Conservation (phyloP, 257 asterid species). For the Solanum paucissectum region DNA sequence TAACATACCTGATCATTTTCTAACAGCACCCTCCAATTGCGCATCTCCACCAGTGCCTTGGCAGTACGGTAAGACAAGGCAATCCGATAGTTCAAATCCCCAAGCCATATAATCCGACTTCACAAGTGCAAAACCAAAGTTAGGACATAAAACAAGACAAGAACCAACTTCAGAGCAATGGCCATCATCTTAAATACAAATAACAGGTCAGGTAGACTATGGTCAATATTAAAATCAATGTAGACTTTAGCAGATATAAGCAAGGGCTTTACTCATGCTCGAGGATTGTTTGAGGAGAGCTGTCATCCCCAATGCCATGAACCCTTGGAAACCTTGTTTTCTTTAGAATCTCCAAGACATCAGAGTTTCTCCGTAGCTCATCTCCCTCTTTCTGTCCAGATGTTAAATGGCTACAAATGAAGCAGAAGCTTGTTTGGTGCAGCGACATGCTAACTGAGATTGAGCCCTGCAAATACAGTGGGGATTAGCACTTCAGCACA, state of each 20-base stretch:
- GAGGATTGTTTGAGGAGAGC: slow-evolving; percentile 85
- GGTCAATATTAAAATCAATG: not conserved
- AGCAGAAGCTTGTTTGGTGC: slow-evolving; percentile 99
- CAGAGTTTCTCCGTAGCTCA: slow-evolving; percentile 86
- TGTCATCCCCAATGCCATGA: slow-evolving; percentile 50
- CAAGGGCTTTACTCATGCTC: slow-evolving; percentile 70
- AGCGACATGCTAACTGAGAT: slow-evolving; percentile 95
- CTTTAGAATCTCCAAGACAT: slow-evolving; percentile 89
- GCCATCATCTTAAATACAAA: not conserved
- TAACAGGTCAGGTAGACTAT: not conserved
- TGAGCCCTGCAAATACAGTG: slow-evolving; percentile 66
- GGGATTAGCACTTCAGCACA: not conserved
- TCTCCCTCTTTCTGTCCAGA: slow-evolving; percentile 99
- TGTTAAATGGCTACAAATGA: slow-evolving; percentile 86
- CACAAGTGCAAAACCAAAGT: slow-evolving; percentile 1
- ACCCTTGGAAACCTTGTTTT: slow-evolving; percentile 95
- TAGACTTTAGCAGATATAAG: not conserved
- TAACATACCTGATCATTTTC: slow-evolving; percentile 88
- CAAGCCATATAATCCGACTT: slow-evolving; percentile 96
- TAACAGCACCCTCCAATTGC: slow-evolving; percentile 83
- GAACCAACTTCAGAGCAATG: not conserved
- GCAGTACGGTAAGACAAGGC: slow-evolving; percentile 84
- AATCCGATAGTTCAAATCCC: slow-evolving; percentile 88
- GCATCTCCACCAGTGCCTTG: slow-evolving; percentile 96
- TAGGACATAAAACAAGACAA: not conserved